A percentile compares a stretch with the other conserved stretches of the same genome.
phyloP scores from a whole-genome alignment of 768 basidiomycete genomes.

The Rubroboletus pulcherrimus region DNA sequence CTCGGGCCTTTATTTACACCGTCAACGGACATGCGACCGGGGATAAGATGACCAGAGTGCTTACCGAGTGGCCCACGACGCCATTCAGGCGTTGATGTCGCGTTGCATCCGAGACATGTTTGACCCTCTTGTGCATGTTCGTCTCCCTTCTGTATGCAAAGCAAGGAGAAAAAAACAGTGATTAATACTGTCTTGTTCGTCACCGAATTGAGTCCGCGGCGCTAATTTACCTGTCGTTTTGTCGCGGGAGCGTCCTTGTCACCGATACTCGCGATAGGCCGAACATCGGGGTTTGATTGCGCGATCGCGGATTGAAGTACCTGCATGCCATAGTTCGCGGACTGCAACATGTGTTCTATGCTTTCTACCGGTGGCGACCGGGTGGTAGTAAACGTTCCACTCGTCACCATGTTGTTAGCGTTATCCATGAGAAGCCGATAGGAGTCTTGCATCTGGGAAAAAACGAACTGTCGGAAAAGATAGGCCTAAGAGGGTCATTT shows the following conservation, averaged over 20 bases:
- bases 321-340: conserved; percentile 38
- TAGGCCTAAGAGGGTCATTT: background rate
- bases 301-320: conserved; percentile 27
- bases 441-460: conserved; percentile 39
- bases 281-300: conserved; percentile 29
- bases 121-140: conserved; percentile 56
- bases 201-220: conserved; percentile 24
- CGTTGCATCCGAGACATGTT: conserved; percentile 75
- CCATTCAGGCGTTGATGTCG: conserved; percentile 88
- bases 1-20: conserved; percentile 55
- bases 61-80: conserved; percentile 76
- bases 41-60: conserved; percentile 26
- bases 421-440: conserved; percentile 42
- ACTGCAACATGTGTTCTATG: conserved; percentile 44
- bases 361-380: conserved; percentile 29
- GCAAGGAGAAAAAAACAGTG: conserved; percentile 9
- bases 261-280: conserved; percentile 17
- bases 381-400: conserved; percentile 21
- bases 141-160: conserved; percentile 34
- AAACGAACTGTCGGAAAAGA: conserved; percentile 11
- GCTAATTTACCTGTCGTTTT: conserved; percentile 34
- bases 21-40: conserved; percentile 24
- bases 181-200: conserved; percentile 31
- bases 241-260: conserved; percentile 31
- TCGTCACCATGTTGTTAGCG: conserved; percentile 28